Evolutionary conservation across 2,329 filamentous ascomycete species (phyloP).

Genomic region (Drechslerella coelobrocha): DNA sequence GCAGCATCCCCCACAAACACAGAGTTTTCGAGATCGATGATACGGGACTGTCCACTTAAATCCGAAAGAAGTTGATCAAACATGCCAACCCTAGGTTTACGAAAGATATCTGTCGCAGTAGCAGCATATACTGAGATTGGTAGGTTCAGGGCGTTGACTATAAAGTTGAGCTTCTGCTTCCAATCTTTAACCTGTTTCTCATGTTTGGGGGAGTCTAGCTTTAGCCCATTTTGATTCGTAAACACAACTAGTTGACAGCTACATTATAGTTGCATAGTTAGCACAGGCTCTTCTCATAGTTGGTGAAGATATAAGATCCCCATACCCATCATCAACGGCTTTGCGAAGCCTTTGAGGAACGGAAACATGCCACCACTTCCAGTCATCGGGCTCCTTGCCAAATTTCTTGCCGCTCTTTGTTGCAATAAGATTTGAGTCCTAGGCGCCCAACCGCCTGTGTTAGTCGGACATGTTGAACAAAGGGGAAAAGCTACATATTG

Average conservation of each 20-base stretch:
- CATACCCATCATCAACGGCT: conserved; percentile 73
- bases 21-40: conserved; percentile 73
- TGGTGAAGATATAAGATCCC: conserved; percentile 34
- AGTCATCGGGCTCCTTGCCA: conserved; percentile 73
- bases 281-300: background rate
- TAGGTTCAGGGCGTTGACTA: conserved; percentile 72
- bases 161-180: conserved; percentile 65
- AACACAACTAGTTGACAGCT: conserved; percentile 80
- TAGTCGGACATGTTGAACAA: no score
- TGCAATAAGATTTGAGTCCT: conserved; percentile 87
- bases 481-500: no score
- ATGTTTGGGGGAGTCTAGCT: conserved; percentile 72
- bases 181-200: conserved; percentile 76
- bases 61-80: conserved; percentile 72
- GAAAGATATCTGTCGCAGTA: conserved; percentile 74
- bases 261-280: conserved; percentile 30
- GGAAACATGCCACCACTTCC: conserved; percentile 87
- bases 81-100: conserved; percentile 89
- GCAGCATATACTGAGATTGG: conserved; percentile 85
- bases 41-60: conserved; percentile 65
- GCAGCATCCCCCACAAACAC: conserved; percentile 91
- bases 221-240: conserved; percentile 87
- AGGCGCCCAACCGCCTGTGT: conserved; percentile 2
- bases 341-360: conserved; percentile 73
- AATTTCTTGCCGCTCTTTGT: conserved; percentile 83